These are phyloP conservation scores for Pleurotus eryngii DNA, from an alignment of 768 basidiomycete genomes.

Conservation along the genomic window DNA sequence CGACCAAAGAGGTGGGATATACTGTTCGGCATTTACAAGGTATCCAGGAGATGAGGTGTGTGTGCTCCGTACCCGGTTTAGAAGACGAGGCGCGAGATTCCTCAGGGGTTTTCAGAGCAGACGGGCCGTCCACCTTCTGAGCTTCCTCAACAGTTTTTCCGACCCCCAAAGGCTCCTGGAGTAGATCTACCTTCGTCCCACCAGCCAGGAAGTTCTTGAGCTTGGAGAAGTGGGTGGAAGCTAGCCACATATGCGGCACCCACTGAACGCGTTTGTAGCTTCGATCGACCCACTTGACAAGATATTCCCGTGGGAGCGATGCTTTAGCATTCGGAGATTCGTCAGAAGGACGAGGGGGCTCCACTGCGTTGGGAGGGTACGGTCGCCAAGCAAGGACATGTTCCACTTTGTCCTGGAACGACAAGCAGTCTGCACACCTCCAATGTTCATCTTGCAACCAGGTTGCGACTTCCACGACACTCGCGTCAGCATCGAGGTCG, in stretches of 20 bases:
- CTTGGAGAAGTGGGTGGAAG: conserved; percentile 59
- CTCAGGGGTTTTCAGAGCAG: conserved; percentile 39
- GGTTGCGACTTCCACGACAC: conserved; percentile 45
- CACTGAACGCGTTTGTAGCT: conserved; percentile 81
- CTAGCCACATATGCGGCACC: conserved; percentile 93
- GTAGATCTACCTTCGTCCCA: conserved; percentile 67
- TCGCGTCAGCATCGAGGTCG: conserved; percentile 27
- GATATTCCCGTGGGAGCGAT: conserved; percentile 81
- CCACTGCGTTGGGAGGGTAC: conserved; percentile 62
- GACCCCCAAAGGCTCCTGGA: conserved; percentile 41
- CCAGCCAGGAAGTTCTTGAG: conserved; percentile 73
- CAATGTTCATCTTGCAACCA: conserved; percentile 60
- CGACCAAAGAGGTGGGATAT: conserved; percentile 80
- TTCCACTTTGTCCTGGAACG: conserved; percentile 67
- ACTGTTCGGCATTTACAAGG: conserved; percentile 64
- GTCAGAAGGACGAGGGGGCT: conserved; percentile 38
- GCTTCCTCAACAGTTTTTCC: conserved; percentile 27
- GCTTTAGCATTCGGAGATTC: conserved; percentile 51
- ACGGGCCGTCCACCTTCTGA: conserved; percentile 17
- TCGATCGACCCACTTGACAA: conserved; percentile 82
- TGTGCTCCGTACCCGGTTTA: conserved; percentile 26
- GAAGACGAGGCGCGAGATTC: conserved; percentile 32
- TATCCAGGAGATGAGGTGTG: conserved; percentile 32
- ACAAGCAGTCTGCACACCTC: conserved; percentile 78
- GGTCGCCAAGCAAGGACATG: conserved; percentile 93